phyloP scores from a whole-genome alignment of 2,329 filamentous ascomycete species.

The Beauveria brongniartii region DNA sequence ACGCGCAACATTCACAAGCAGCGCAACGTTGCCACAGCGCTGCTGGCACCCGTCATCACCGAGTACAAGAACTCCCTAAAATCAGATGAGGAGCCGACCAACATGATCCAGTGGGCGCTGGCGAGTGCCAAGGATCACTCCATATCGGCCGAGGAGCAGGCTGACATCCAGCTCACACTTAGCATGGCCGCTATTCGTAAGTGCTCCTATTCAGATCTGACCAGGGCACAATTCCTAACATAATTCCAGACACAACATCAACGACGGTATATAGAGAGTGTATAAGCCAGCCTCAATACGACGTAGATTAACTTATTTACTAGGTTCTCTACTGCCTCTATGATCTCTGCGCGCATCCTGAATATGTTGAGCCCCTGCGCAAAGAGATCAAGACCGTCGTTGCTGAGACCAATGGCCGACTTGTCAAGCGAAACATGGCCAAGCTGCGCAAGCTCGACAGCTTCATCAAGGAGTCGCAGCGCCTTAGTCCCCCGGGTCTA shows the following conservation, averaged over 20 bases:
- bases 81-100: constrained; percentile 5
- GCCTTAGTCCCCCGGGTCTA: constrained; percentile 19
- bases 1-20: constrained; percentile 21
- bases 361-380: constrained; percentile 28
- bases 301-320: too few relatives aligned
- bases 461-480: constrained; percentile 37
- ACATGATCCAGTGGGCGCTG: too few relatives aligned
- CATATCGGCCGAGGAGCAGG: constrained; percentile 16
- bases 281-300: too few relatives aligned
- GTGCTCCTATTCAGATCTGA: constrained; percentile 17
- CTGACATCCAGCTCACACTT: constrained; percentile 20
- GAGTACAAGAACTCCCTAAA: too few relatives aligned
- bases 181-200: constrained; percentile 24
- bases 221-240: background rate
- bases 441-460: constrained; percentile 36
- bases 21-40: constrained; percentile 17
- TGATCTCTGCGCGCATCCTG: constrained; percentile 17
- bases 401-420: background rate
- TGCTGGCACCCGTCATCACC: background rate
- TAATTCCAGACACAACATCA: too few relatives aligned
- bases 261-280: too few relatives aligned
- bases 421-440: background rate
- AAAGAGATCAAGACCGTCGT: constrained; percentile 25
- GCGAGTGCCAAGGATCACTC: background rate
- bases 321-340: constrained; percentile 17